A percentile compares a stretch with the other conserved stretches of the same genome.
These are phyloP conservation scores for Perilla frutescens DNA, from an alignment of 257 asterid genomes.

Conservation along the genomic window DNA sequence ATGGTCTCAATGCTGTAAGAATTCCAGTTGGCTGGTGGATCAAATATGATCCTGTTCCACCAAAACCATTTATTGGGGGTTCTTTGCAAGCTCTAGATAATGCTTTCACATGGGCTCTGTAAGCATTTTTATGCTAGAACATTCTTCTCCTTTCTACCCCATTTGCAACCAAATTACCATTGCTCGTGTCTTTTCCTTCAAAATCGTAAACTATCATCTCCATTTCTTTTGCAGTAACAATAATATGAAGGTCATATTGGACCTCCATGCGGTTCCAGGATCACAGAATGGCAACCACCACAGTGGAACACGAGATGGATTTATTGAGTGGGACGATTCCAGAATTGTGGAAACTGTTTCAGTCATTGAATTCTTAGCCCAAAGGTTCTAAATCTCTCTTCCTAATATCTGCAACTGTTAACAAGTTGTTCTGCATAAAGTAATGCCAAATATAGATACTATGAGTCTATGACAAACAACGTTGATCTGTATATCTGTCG, in stretches of 20 bases:
- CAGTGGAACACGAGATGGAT: conserved; percentile 58
- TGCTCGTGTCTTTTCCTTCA: neutral
- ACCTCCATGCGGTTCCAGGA: conserved; percentile 59
- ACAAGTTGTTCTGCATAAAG: neutral
- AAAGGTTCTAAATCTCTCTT: conserved; percentile 39
- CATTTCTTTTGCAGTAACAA: conserved; percentile 38
- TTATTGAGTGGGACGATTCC: conserved; percentile 54
- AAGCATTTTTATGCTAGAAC: conserved; percentile 8
- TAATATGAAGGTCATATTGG: conserved; percentile 55
- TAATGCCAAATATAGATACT: conserved; percentile 3
- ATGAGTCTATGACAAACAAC: neutral
- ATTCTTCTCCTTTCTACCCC: neutral
- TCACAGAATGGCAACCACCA: conserved; percentile 63
- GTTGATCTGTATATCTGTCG: neutral
- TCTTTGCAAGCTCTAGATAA: conserved; percentile 50
- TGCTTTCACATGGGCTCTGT: conserved; percentile 57
- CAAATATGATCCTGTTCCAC: conserved; percentile 49
- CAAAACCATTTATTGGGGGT: conserved; percentile 54
- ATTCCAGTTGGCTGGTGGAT: conserved; percentile 63
- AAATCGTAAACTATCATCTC: neutral
- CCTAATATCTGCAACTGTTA: neutral
- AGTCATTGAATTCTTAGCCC: conserved; percentile 52
- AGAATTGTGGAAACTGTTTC: conserved; percentile 48
- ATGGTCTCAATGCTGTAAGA: conserved; percentile 52
- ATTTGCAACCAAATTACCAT: neutral